Evolutionary conservation across 352 stramenopile species (phyloP), one percentile per base, ranked within the genome.

Genomic region (Phytopythium sindhum): DNA sequence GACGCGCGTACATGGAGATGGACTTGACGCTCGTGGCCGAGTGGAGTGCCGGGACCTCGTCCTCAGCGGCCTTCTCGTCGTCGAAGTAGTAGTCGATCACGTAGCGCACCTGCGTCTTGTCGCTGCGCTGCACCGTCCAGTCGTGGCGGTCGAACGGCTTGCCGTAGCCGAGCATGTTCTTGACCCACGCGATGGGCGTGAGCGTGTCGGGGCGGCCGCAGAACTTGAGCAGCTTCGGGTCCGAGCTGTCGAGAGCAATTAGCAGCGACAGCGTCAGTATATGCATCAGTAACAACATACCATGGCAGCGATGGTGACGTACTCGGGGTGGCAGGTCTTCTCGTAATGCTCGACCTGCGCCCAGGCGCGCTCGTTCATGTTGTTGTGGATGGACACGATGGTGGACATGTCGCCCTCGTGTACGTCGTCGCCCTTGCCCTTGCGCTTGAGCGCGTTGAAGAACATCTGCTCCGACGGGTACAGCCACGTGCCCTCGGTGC

Each of bases 281-380:
- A 28, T 6, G 42, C n/a, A n/a, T 48, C 17, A 48, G 14, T 8
- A 23, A 7, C 19, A 17, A 48, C 12, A 19, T 5, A 48, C 9
- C n/a, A n/a, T n/a, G n/a, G 35, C 19, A 29, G 44, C 44, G 44
- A 28, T 47, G 69, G 75, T n/a, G 19, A 51, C 44, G 8, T 51
- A 53, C 11, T 91, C 82, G 9, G 86, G 88, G 57, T 95, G 82
- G 54, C 84, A 97, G 14, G 88, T 75, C 58, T 92, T 86, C 67
- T 99, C 98, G 95, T 98, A 99, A 72, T 99, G 87, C 67, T 98
- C 84, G 19, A 99, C 90, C 68, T 98, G 86, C 7, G 78, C 75
- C 98, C 98, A 99, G 7, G 97, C 98, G 42, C 90, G 90, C 78
- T 99, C 98, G 82, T 99, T 99, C 98, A 99, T 99, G 77, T 98